A percentile compares a stretch with the other conserved stretches of the same genome.
Conservation (phyloP, 768 basidiomycete genomes). For the Russula sp. region DNA sequence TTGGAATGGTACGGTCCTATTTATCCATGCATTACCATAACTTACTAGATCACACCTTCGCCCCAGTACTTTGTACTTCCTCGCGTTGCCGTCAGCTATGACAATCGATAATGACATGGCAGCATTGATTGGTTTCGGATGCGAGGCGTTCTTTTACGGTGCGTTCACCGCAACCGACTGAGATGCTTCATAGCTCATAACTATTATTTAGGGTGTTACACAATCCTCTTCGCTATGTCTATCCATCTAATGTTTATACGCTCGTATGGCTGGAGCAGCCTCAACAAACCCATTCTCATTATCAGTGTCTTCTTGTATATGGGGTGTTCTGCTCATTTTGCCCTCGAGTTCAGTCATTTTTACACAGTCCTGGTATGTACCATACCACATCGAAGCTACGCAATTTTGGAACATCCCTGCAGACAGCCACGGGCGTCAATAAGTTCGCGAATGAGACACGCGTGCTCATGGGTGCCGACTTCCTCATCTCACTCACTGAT, state of each 20-base stretch:
- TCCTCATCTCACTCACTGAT: conserved; percentile 35
- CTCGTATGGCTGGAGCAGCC: not conserved
- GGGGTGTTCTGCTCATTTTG: conserved; percentile 4
- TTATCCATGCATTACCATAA: not conserved
- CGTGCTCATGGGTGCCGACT: conserved; percentile 32
- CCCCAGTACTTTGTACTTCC: not conserved
- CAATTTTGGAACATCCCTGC: not conserved
- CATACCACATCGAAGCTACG: not conserved
- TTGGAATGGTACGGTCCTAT: not conserved
- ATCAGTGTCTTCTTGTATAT: conserved; percentile 6
- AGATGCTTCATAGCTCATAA: not conserved
- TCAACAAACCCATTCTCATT: not conserved
- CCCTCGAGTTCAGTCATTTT: conserved; percentile 36
- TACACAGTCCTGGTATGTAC: conserved; percentile 31
- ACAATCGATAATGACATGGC: conserved; percentile 30
- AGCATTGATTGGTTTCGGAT: conserved; percentile 35
- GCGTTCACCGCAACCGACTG: conserved; percentile 24
- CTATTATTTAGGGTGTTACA: conserved; percentile 3
- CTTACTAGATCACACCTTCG: not conserved
- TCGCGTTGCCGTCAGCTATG: conserved; percentile 21
- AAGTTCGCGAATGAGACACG: conserved; percentile 31
- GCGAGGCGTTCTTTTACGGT: conserved; percentile 37
- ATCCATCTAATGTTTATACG: conserved; percentile 1
- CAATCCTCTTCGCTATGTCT: conserved; percentile 1
- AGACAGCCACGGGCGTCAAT: conserved; percentile 30